phyloP scores from a whole-genome alignment of 257 asterid species.

The Agastache rugosa region DNA sequence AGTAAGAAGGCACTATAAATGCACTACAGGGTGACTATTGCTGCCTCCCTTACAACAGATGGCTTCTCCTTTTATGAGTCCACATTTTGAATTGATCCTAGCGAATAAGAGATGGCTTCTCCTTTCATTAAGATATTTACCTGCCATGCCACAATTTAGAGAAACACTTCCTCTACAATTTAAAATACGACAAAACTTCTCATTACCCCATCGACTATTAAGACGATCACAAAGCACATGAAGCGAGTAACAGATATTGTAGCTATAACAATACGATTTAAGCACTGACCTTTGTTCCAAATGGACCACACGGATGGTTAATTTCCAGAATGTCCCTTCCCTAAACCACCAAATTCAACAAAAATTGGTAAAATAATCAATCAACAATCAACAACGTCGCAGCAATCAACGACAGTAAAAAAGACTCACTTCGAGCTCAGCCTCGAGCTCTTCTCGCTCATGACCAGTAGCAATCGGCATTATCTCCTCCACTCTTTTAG shows the following conservation, averaged over 20 bases:
- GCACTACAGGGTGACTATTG: not conserved
- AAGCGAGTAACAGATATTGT: not conserved
- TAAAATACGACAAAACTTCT: not conserved
- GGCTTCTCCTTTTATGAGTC: not conserved
- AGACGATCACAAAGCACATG: not conserved
- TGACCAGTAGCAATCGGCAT: constrained; percentile 98
- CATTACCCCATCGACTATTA: not conserved
- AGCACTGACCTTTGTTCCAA: constrained; percentile 62
- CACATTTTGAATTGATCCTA: constrained; percentile 1
- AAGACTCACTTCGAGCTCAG: constrained; percentile 74
- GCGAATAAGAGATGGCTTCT: not conserved
- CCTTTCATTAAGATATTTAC: not conserved
- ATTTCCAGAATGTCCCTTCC: constrained; percentile 65
- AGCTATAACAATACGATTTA: not conserved
- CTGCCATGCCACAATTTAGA: not conserved
- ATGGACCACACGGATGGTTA: constrained; percentile 57
- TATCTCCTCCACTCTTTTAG: constrained; percentile 77
- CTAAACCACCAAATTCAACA: constrained; percentile 37
- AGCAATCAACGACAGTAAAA: constrained; percentile 7
- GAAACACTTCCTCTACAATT: not conserved
- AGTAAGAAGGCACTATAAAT: not conserved
- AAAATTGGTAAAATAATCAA: not conserved
- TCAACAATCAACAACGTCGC: constrained; percentile 12
- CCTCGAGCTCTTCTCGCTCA: constrained; percentile 93
- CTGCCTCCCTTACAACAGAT: not conserved